Percentiles rank a stretch among this genome's conserved stretches.
Evolutionary conservation across 495 filamentous ascomycete genomes (phyloP).

Genomic region (Xylaria telfairii): DNA sequence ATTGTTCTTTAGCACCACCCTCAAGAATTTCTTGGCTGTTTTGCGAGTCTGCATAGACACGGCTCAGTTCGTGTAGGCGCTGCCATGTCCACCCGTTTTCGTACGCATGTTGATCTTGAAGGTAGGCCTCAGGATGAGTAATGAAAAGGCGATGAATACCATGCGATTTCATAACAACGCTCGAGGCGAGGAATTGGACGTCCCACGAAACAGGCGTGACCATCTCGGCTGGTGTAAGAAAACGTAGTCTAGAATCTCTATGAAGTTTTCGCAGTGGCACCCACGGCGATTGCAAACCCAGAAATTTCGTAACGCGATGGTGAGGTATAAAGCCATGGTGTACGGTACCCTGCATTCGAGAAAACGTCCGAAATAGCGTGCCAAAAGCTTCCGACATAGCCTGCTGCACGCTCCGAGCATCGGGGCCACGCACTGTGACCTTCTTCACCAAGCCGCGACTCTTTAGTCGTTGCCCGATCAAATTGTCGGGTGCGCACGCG

Average conservation of each 20-base stretch:
- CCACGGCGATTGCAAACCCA: conserved; percentile 63
- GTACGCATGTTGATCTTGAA: conserved; percentile 57
- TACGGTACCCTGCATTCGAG: conserved; percentile 39
- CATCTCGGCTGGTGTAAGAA: conserved; percentile 69
- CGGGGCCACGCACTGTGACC: conserved; percentile 60
- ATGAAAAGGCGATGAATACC: conserved; percentile 67
- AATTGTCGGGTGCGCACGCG: conserved; percentile 60
- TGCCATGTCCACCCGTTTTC: conserved; percentile 66
- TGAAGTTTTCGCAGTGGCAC: conserved; percentile 73
- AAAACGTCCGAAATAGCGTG: conserved; percentile 53
- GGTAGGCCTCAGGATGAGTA: conserved; percentile 68
- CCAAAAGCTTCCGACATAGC: conserved; percentile 65
- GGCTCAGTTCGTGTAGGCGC: conserved; percentile 61
- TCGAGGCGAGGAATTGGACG: conserved; percentile 66
- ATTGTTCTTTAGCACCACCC: conserved; percentile 64
- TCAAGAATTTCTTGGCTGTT: conserved; percentile 55
- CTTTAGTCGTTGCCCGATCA: conserved; percentile 65
- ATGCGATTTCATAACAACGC: conserved; percentile 66
- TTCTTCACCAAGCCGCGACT: conserved; percentile 71
- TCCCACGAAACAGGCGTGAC: conserved; percentile 70
- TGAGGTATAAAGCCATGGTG: conserved; percentile 39
- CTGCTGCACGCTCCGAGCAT: conserved; percentile 65
- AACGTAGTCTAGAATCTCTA: conserved; percentile 69
- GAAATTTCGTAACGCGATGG: conserved; percentile 45
- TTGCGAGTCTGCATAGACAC: conserved; percentile 56